Evolutionary conservation across 768 basidiomycete species (phyloP), one percentile per base, ranked within the genome.

Genomic region (Ephemerocybe angulata): DNA sequence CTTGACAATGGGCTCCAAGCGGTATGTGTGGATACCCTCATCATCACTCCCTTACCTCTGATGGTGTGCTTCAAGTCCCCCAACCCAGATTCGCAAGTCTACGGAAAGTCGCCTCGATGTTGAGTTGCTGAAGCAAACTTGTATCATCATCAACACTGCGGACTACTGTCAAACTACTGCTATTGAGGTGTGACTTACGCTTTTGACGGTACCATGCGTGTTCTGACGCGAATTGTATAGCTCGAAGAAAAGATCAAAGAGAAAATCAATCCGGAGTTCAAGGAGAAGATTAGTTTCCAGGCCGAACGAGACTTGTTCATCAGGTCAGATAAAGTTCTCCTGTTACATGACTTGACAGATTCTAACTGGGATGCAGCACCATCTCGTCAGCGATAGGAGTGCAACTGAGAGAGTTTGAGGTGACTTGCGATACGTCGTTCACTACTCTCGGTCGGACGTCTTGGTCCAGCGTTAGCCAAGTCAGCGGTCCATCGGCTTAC

Each of bases 121-220:
- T 7, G 76, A 76, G 3, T 87, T 94, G 56, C 68, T 98, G 29
- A 85, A 83, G 62, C 90, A 89, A 58, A 85, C 90, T 0, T 94
- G 92, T 65, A 74, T 93, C n/a, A 72, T 96, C 24, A 86, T 99
- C 65, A 98, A 99, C 64, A 99, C 97, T 0, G 96, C 95, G 1
- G 95, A 98, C 65, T 99, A 98, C 66, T 99, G 97, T 65, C 90
- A 94, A 59, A 84, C 83, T 1, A 99, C 96, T 2, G 91, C 95
- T 1, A 65, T 84, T 19, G 93, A 97, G 81, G 94, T 88, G 62
- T 10, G 75, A 43, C 6, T 46, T 10, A 25, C 19, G 11, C 44
- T 47, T 30, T 24, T 13, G 30, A 19, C 29, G 13, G 19, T 48
- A 25, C 22, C 24, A 24, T 25, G 42, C 10, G 29, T 61, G 12